Percentiles rank a stretch among this genome's conserved stretches.
phyloP scores from a whole-genome alignment of 768 basidiomycete genomes.

The Kwoniella mangroviensis region DNA sequence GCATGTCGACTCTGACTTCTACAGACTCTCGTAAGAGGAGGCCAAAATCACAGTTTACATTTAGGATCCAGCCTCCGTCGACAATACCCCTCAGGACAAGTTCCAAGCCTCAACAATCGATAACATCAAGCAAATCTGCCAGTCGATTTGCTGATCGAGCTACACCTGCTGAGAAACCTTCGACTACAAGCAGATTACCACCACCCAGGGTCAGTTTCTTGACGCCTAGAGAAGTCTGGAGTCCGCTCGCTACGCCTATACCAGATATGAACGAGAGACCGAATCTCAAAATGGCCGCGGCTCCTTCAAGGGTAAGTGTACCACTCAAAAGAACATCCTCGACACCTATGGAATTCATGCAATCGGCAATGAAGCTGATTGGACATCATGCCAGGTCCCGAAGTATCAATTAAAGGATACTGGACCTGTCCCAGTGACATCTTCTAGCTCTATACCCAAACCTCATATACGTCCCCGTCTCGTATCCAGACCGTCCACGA shows the following conservation, averaged over 20 bases:
- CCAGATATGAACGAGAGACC: conserved; percentile 7
- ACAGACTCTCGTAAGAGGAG: neutral
- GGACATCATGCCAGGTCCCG: conserved; percentile 1
- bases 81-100: conserved; percentile 8
- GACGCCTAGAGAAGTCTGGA: conserved; percentile 24
- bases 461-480: conserved; percentile 1
- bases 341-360: neutral
- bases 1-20: neutral
- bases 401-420: conserved; percentile 18
- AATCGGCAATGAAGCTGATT: neutral
- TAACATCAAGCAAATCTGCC: neutral
- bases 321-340: no score
- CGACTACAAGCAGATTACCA: neutral
- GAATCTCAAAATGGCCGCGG: neutral
- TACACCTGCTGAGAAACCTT: neutral
- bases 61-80: conserved; percentile 1
- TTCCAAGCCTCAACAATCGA: conserved; percentile 1
- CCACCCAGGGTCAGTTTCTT: conserved; percentile 20
- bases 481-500: neutral
- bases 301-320: neutral
- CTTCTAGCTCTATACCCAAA: conserved; percentile 3
- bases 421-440: neutral
- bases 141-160: neutral
- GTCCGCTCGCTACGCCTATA: conserved; percentile 18
- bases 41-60: neutral